phyloP scores from a whole-genome alignment of 768 basidiomycete species.

The Mycena polygramma region DNA sequence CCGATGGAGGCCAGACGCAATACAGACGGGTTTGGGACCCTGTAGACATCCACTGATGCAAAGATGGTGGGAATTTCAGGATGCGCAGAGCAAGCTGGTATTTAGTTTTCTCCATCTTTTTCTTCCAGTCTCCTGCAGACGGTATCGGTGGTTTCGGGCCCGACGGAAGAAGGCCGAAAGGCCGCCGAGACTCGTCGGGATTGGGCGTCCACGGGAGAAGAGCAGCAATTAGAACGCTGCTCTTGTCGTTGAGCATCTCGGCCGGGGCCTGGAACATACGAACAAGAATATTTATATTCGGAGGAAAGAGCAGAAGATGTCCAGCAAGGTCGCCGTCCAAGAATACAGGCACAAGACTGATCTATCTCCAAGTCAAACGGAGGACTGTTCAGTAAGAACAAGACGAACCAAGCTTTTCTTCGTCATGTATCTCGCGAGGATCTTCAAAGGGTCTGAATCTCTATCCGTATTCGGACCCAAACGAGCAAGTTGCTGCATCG shows the following conservation, averaged over 20 bases:
- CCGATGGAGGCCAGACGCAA: slow-evolving; percentile 62
- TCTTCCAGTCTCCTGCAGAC: slow-evolving; percentile 39
- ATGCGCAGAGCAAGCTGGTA: slow-evolving; percentile 58
- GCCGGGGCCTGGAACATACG: slow-evolving; percentile 57
- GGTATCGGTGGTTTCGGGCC: slow-evolving; percentile 12
- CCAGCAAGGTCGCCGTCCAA: slow-evolving; percentile 65
- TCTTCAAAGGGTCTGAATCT: slow-evolving; percentile 56
- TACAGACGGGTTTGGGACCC: slow-evolving; percentile 50
- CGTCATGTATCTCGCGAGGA: slow-evolving; percentile 61
- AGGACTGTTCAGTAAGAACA: background rate
- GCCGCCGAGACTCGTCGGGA: slow-evolving; percentile 45
- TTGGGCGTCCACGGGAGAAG: slow-evolving; percentile 64
- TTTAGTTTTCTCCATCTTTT: slow-evolving; percentile 38
- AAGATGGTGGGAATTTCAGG: slow-evolving; percentile 60
- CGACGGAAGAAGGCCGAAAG: slow-evolving; percentile 21
- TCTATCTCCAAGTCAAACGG: slow-evolving; percentile 48
- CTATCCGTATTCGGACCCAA: slow-evolving; percentile 55
- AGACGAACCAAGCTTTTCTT: slow-evolving; percentile 60
- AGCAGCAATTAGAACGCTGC: slow-evolving; percentile 53
- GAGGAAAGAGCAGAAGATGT: slow-evolving; percentile 68
- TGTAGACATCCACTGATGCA: slow-evolving; percentile 62
- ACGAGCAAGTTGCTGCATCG: slow-evolving; percentile 65
- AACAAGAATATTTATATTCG: slow-evolving; percentile 49
- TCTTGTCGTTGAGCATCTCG: slow-evolving; percentile 43
- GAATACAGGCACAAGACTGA: slow-evolving; percentile 60